Conservation (phyloP, 192 early-diverging fungal species). For the Podila minutissima region DNA sequence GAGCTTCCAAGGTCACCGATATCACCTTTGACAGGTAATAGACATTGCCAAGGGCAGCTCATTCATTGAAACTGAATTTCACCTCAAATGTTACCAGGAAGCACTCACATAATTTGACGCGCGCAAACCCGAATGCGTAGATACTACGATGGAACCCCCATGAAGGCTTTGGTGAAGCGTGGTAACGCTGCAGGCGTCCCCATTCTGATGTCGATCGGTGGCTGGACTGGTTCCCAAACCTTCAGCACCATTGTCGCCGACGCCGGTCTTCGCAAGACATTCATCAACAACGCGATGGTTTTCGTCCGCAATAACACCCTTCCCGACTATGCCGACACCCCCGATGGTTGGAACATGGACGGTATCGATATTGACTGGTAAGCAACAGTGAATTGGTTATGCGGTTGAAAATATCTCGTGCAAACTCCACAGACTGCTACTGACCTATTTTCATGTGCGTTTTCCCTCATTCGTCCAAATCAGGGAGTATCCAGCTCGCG, state of each 20-base stretch:
- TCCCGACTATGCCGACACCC: constrained; percentile 9
- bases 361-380: constrained; percentile 50
- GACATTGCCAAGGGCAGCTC: no score
- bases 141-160: constrained; percentile 39
- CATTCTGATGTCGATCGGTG: constrained; percentile 71
- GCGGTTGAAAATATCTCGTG: background rate
- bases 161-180: constrained; percentile 14
- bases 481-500: constrained; percentile 73
- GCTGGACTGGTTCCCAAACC: constrained; percentile 78
- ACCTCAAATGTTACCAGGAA: no score
- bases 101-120: no score
- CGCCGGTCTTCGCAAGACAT: constrained; percentile 53
- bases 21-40: constrained; percentile 19
- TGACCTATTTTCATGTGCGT: background rate
- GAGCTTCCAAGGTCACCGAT: constrained; percentile 5
- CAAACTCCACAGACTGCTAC: background rate
- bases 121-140: background rate
- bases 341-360: constrained; percentile 45
- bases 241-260: constrained; percentile 65
- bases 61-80: no score
- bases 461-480: constrained; percentile 1
- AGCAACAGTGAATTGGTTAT: background rate
- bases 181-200: constrained; percentile 28
- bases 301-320: constrained; percentile 39
- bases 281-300: constrained; percentile 63